phyloP scores from a whole-genome alignment of 805 yeast genomes.

The Saccharomycopsis malanga region DNA sequence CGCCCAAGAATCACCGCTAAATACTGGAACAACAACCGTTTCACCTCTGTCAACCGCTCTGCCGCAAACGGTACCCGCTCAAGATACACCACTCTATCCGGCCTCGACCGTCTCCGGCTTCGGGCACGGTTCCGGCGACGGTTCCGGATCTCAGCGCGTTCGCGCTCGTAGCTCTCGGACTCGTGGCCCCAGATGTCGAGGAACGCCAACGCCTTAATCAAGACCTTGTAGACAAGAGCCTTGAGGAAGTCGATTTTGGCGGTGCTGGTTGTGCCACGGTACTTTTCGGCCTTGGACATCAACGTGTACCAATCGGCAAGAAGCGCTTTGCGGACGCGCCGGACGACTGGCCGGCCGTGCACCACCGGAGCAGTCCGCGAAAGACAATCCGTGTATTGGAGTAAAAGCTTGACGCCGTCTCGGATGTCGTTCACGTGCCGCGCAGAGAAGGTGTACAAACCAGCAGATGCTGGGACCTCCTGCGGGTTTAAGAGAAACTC shows the following conservation, averaged over 20 bases:
- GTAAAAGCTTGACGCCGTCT: constrained; percentile 60
- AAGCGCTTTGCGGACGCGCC: constrained; percentile 59
- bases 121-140: constrained; percentile 23
- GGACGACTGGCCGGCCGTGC: constrained; percentile 50
- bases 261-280: constrained; percentile 52
- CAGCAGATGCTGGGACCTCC: constrained; percentile 35
- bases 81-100: constrained; percentile 39
- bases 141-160: constrained; percentile 20
- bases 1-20: constrained; percentile 67
- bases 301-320: constrained; percentile 77
- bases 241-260: constrained; percentile 57
- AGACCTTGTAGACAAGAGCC: constrained; percentile 57
- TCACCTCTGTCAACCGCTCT: constrained; percentile 56
- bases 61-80: constrained; percentile 53
- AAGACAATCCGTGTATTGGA: constrained; percentile 65
- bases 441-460: constrained; percentile 46
- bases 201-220: constrained; percentile 57
- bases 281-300: constrained; percentile 70
- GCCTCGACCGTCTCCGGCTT: constrained; percentile 29
- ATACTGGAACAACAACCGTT: constrained; percentile 51
- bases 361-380: constrained; percentile 69
- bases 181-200: constrained; percentile 68
- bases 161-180: constrained; percentile 38
- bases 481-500: constrained; percentile 59
- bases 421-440: constrained; percentile 56